Conservation (phyloP, 2,329 filamentous ascomycete genomes). For the Scedosporium aurantiacum region DNA sequence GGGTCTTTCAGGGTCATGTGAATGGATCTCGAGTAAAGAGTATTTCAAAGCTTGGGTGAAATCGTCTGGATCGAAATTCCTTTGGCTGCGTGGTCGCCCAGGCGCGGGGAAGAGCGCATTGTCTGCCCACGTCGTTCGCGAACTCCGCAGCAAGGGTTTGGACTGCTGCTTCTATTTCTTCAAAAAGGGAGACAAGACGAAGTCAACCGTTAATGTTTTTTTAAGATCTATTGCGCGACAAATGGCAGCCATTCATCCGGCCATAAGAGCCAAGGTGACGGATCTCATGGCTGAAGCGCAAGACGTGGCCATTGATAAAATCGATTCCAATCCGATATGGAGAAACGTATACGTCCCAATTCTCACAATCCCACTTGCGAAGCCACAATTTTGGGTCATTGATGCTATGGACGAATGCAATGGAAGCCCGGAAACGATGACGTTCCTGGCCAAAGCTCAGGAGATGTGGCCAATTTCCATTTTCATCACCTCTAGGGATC, state of each 20-base stretch:
- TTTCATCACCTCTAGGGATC: background rate
- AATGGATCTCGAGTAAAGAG: background rate
- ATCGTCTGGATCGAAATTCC: background rate
- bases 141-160: constrained; percentile 4
- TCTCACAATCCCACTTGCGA: constrained; percentile 8
- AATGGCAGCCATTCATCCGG: background rate
- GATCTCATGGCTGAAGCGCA: background rate
- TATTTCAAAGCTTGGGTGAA: background rate
- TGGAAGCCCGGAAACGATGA: background rate
- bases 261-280: background rate
- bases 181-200: constrained; percentile 5
- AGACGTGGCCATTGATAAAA: background rate
- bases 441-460: background rate
- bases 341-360: background rate
- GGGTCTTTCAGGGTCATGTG: background rate
- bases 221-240: background rate
- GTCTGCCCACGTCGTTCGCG: constrained; percentile 9
- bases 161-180: constrained; percentile 15
- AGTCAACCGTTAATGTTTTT: background rate
- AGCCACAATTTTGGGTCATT: constrained; percentile 21
- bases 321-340: background rate
- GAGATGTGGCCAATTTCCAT: background rate
- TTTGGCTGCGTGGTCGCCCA: constrained; percentile 10
- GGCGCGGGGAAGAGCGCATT: constrained; percentile 14
- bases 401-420: constrained; percentile 24